Base-by-base conservation (phyloP, 768 basidiomycete genomes). In the Pisolithus microcarpus region DNA sequence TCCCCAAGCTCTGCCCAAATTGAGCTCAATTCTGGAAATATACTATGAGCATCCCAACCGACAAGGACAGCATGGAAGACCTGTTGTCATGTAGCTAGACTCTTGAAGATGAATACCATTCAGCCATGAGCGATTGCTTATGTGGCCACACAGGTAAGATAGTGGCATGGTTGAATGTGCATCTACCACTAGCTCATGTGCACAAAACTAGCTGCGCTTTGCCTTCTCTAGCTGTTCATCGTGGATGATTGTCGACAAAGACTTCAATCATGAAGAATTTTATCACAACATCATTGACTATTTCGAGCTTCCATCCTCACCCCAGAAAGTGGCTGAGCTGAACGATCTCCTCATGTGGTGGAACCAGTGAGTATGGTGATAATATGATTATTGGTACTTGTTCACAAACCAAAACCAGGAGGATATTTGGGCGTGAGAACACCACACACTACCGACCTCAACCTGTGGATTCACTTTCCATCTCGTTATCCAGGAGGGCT, bases 121-220 rank as follows among this genome's bases (percentile, higher is more conserved):
- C 49, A 60, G 3, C 63, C 61, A 2, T 43, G 58, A 16, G 52
- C 44, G 1, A 58, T 65, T 28, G 58, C 64, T 15, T 65, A 65
- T 38, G 50, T 52, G 3, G 56, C 63, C 15, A 58, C 63, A 4
- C 62, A 65, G 46, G 65, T 65, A 46, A 39, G 52, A 30, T 19
- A 39, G 52, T 15, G 46, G 11, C 16, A 13, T 47, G 37, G 30
- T 30, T 30, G n/a, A 48, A 36, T 26, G 7, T 9, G 2, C 8
- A 4, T 40, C n/a, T 9, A 18, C 15, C 7, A 19, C 7, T 34
- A 9, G 30, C 18, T n/a, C 23, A 26, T 30, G 31, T 23, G 11
- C 9, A 24, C 23, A 18, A 19, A 3, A 9, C n/a, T 7, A 61
- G 60, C 48, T 61, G 21, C 48, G 44, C 13, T 61, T 61, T 24